Percentiles rank a stretch among this genome's conserved stretches.
Evolutionary conservation across 2,329 filamentous ascomycete genomes (phyloP).

Genomic region (Shiraia bambusicola): DNA sequence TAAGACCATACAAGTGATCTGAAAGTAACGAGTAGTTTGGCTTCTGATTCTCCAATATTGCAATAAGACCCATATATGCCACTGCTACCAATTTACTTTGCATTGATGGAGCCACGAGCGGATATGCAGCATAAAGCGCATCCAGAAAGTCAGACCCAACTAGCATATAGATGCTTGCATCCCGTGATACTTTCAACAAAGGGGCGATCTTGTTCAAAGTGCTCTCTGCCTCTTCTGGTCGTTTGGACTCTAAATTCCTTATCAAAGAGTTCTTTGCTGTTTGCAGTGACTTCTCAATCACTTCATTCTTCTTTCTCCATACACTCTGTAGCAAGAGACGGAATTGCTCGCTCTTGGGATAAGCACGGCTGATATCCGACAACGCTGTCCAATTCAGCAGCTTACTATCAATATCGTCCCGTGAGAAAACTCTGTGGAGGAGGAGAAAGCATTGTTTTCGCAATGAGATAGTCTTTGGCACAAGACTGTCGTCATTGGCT

Average conservation of each 20-base stretch:
- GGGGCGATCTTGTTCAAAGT: constrained; percentile 62
- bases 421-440: constrained; percentile 57
- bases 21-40: constrained; percentile 74
- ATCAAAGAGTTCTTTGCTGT: constrained; percentile 64
- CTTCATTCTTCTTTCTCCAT: constrained; percentile 54
- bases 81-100: constrained; percentile 70
- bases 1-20: constrained; percentile 82
- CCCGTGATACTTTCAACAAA: constrained; percentile 62
- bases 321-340: constrained; percentile 52
- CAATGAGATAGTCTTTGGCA: constrained; percentile 52
- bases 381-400: constrained; percentile 69
- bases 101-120: constrained; percentile 61
- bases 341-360: constrained; percentile 63
- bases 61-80: constrained; percentile 72
- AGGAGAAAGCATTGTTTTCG: constrained; percentile 67
- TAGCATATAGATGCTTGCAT: constrained; percentile 64
- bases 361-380: constrained; percentile 66
- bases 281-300: constrained; percentile 59
- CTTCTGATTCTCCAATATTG: constrained; percentile 65
- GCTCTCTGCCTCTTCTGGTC: constrained; percentile 57
- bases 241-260: constrained; percentile 62
- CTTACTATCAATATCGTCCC: constrained; percentile 47
- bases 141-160: constrained; percentile 88
- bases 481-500: constrained; percentile 28
- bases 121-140: constrained; percentile 67